Evolutionary conservation across 345 rosid genomes (phyloP), one percentile per base, ranked within the genome.

Genomic region (Salix exigua): DNA sequence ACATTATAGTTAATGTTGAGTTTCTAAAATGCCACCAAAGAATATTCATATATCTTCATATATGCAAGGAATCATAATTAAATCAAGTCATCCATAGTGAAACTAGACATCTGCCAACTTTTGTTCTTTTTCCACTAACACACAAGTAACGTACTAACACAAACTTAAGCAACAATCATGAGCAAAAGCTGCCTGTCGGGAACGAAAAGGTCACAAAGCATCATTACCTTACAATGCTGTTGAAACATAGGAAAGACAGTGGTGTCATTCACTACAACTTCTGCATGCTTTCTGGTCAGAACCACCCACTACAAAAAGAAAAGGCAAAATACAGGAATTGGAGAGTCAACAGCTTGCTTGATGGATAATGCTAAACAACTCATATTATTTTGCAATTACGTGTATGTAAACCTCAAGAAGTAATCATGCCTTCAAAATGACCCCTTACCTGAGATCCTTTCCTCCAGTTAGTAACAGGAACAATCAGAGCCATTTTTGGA

Each of bases 371-470:
- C 62, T 68, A 73, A 33, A 58, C 31, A 72, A 28, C 17, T 37
- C 26, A 68, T 1, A 12, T 58, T 33, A 13, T 70, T 30, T 25
- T 30, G 17, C 3, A 68, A 37, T 50, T 46, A 48, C 33, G 25
- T 68, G 33, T 14, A 13, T 38, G 28, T 28, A 42, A 50, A 82
- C 62, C 60, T 31, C 38, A 64, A n/a, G 53, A 70, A 75, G 66
- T 73, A 66, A 60, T 60, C 37, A 73, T 62, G 58, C 63, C 62
- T 77, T 76, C 38, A 72, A 70, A 73, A 66, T 14, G 8, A 69
- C 82, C 25, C n/a, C 71, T 75, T 76, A 96, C 99, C 97, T 96
- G 98, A 74, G 98, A 96, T 73, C 99, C 99, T 84, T 96, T 96
- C 90, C 98, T 89, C 99, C 99, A 93, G 84, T 91, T 93, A 80